Evolutionary conservation across 495 filamentous ascomycete species (phyloP).

Genomic region (Aspergillus carlsbadensis): DNA sequence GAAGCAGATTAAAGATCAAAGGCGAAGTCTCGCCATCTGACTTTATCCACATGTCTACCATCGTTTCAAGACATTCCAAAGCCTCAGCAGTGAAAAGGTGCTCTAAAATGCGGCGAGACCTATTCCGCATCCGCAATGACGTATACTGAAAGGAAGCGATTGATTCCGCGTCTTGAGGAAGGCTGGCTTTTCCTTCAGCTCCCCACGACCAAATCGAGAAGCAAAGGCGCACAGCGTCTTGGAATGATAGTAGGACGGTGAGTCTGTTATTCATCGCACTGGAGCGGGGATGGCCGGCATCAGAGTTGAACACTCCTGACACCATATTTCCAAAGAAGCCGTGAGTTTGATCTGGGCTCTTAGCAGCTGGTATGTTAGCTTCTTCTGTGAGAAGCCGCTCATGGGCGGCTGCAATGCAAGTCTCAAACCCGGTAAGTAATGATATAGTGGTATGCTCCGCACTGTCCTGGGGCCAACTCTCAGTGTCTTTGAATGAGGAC

Average conservation of each 20-base stretch:
- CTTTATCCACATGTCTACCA: conserved; percentile 76
- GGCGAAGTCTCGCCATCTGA: conserved; percentile 39
- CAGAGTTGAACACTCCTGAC: conserved; percentile 82
- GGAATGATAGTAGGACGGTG: conserved; percentile 93
- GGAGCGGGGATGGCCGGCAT: conserved; percentile 69
- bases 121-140: conserved; percentile 82
- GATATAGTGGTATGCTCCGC: conserved; percentile 58
- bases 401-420: conserved; percentile 83
- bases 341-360: conserved; percentile 80
- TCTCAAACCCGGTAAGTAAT: conserved; percentile 84
- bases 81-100: conserved; percentile 92
- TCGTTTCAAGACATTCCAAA: conserved; percentile 90
- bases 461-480: conserved; percentile 44
- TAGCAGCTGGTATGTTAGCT: conserved; percentile 60
- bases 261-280: conserved; percentile 88
- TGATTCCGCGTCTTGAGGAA: conserved; percentile 63
- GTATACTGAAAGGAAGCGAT: conserved; percentile 86
- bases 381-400: conserved; percentile 78
- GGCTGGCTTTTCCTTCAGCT: conserved; percentile 55
- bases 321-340: conserved; percentile 98
- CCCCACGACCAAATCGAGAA: conserved; percentile 97
- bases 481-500: conserved; percentile 41
- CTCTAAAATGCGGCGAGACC: conserved; percentile 82
- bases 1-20: conserved; percentile 76
- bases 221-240: conserved; percentile 88